Base-by-base conservation (phyloP, 192 early-diverging fungal genomes). In the Coemansia sp. region DNA sequence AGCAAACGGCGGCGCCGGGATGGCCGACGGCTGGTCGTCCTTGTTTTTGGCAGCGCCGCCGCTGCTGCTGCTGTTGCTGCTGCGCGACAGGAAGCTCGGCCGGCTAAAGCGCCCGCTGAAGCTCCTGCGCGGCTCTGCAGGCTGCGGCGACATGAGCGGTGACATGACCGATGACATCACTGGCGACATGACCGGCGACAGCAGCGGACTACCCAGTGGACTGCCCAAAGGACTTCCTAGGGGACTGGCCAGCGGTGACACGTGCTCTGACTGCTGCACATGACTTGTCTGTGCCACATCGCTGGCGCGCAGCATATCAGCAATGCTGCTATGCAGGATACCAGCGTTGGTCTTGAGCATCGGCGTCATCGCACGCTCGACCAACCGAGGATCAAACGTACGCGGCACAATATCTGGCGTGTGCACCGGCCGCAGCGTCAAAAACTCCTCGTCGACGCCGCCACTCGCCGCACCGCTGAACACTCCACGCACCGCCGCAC, bases 311-410 rank as follows among this genome's bases (percentile, higher is more conserved):
- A 54, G 48, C 13, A 52, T 41, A 33, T 57, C 49, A 18, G 22
- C 46, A 1, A 39, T 41, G 44, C 48, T 61, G 51, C 39, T 59
- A 27, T 55, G 53, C 42, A 54, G 33, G 24, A 50, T 62, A 13
- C 58, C 67, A 0, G 47, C 17, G 48, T 70, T 76, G 44, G 57
- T 58, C 57, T 79, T 79, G 21, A 79, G 71, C 69, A 73, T 79
- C 17, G 76, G 76, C 62, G 76, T 79, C 76, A 79, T 79, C 0
- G 76, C 76, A 23, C 76, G 69, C 65, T 78, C 75, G 9, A 78
- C 57, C 27, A 72, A 57, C 1, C 70, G 65, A 21, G 75, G 75
- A 19, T 71, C 70, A 43, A 78, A 67, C 0, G 61, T 72, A 51
- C 75, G 50, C 15, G 70, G 75, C 18, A 78, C 66, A 17, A 78